Evolutionary conservation across 2,329 filamentous ascomycete genomes (phyloP), one percentile per base, ranked within the genome.

Genomic region (Penicillium sp.): DNA sequence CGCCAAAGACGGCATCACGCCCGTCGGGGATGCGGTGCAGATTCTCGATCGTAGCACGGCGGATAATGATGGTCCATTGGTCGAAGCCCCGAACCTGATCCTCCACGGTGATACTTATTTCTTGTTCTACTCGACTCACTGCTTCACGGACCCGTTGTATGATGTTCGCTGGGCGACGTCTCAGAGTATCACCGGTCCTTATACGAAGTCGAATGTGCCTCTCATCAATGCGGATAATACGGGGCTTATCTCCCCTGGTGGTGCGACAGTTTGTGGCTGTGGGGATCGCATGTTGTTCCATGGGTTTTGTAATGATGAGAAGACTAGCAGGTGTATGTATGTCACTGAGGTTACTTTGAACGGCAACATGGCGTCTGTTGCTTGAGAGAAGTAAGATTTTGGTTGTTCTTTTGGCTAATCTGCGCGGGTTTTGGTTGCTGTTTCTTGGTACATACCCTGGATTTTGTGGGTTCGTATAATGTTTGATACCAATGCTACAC

Each of bases 101-200:
- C 56, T 70, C 10, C 72, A 73, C 3, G 63, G 60, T 0, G 74
- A 76, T 16, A 73, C 75, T 13, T 87, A 87, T 64, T 76, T 84
- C 47, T 71, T 88, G 40, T 86, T 87, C 67, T 88, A 81, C 70
- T 84, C 81, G 62, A 81, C 79, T 39, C 80, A 85, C 52, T 85
- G 83, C 69, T 87, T 76, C 68, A 77, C 77, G 1, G 76, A 78
- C 26, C 67, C 77, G 2, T 64, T 65, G 35, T 87, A 87, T 68
- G 81, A 85, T 61, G 76, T 85, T n/a, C 79, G 79, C 50, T 87
- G 84, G 63, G 84, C 84, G 2, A 81, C 79, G 7, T 73, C 79
- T 6, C 58, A 60, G 14, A 62, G 61, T 14, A 61, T 76, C 18
- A 61, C 56, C 0, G 75, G 75, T 0, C 75, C 74, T 4, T 76